phyloP scores from a whole-genome alignment of 176 grass and related monocot species.

The Aegilops sharonensis region DNA sequence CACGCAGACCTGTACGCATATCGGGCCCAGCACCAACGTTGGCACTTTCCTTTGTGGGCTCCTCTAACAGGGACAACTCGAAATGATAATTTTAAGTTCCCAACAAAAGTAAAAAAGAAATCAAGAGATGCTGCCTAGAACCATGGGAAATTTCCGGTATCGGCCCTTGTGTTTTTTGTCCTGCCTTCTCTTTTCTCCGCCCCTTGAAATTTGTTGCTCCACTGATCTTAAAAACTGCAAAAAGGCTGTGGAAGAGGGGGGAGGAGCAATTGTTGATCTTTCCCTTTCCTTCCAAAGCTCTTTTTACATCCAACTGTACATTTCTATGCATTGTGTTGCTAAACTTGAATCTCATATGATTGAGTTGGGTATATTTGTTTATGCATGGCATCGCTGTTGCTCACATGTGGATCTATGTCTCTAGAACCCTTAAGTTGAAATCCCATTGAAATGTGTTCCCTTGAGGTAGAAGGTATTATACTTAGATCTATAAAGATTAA shows the following conservation, averaged over 20 bases:
- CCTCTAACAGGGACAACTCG: conserved; percentile 54
- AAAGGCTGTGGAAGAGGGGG: conserved; percentile 7
- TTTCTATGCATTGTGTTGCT: conserved; percentile 25
- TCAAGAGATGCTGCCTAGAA: conserved; percentile 47
- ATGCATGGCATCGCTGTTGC: conserved; percentile 8
- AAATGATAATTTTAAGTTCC: conserved; percentile 39
- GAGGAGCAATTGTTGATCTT: conserved; percentile 3
- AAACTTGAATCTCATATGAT: conserved; percentile 21
- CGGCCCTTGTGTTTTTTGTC: conserved; percentile 46
- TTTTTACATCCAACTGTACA: background rate
- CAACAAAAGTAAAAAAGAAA: conserved; percentile 33
- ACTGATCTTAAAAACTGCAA: conserved; percentile 45
- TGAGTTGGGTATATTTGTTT: background rate
- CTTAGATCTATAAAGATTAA: background rate
- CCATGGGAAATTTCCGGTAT: conserved; percentile 44
- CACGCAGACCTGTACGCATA: conserved; percentile 1
- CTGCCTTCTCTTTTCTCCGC: conserved; percentile 22
- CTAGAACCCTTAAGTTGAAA: background rate
- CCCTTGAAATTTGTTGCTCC: conserved; percentile 34
- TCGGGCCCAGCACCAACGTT: conserved; percentile 32
- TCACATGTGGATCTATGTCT: conserved; percentile 44
- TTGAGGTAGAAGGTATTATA: background rate
- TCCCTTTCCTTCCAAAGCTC: conserved; percentile 25
- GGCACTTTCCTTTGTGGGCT: conserved; percentile 48
- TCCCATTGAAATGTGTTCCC: conserved; percentile 22